Base-by-base conservation (phyloP, 2,329 filamentous ascomycete genomes). In the Fusarium compactum region DNA sequence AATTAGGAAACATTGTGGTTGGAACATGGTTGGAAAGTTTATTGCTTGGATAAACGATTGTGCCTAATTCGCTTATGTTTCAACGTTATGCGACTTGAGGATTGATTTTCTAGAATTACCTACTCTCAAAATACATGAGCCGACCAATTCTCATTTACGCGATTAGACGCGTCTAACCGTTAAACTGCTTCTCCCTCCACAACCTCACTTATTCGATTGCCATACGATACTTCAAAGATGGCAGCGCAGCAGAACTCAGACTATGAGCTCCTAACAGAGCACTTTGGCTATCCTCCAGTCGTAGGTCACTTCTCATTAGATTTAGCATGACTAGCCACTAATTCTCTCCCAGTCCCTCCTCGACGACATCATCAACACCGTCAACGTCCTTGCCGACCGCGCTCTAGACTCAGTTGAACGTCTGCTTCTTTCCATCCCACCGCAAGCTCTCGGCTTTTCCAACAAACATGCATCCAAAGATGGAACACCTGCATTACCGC, bases 321-420 rank as follows among this genome's bases (percentile, higher is more conserved):
- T 38, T 14, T 7, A 20, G 15, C 12, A 18, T 16, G 14, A n/a
- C 18, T 11, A 30, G 29, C 30, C 41, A 24, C 43, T 52, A 41
- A 65, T 18, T 15, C 60, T 46, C 38, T 41, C 15, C 20, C 30
- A 97, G 95, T 92, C 92, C 66, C 89, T 99, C 44, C 92, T 99
- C 77, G 96, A 99, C 88, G 95, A 98, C 82, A 95, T 98, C 75
- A 97, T 98, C 84, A 98, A 98, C 85, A 92, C 92, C 58, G 90
- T 98, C 80, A 99, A 98, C 84, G 93, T 95, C 76, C 89, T 98
- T 76, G 92, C 96, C 76, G 96, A 97, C 81, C 92, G 92, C 79
- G 95, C 94, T 57, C 90, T 97, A 76, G 93, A 93, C 76, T 93
- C 92, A 65, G 90, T 98, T 71, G 96, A 98, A 81, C 89, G 90